These are phyloP conservation scores for Bipolaris cookei DNA, from an alignment of 2,329 filamentous ascomycete genomes.

Conservation along the genomic window DNA sequence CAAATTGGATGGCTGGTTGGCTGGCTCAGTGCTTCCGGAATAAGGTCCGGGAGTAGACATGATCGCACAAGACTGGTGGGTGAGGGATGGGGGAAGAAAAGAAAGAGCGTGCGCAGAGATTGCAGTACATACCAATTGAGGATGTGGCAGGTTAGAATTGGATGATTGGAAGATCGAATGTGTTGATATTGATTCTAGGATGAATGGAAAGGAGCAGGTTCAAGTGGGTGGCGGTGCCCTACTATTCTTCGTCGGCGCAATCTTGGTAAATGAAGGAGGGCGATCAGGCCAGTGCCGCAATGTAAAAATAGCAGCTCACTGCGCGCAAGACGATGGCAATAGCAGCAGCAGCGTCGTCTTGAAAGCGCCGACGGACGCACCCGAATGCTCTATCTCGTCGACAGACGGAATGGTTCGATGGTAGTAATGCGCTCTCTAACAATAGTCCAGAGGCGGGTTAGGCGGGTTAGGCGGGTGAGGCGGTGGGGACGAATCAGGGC, in stretches of 20 bases:
- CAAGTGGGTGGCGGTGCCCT: neutral
- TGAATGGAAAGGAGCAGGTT: conserved; percentile 1
- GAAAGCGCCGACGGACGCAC: conserved; percentile 9
- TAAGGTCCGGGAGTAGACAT: neutral
- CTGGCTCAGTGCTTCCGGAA: neutral
- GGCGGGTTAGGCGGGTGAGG: conserved; percentile 1
- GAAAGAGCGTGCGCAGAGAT: neutral
- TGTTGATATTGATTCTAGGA: neutral
- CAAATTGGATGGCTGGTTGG: neutral
- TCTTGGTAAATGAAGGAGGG: conserved; percentile 16
- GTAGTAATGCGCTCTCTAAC: conserved; percentile 21
- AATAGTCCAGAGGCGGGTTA: conserved; percentile 18
- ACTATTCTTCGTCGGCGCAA: conserved; percentile 4
- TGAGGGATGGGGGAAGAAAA: neutral
- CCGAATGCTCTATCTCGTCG: conserved; percentile 4
- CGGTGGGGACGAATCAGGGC: conserved; percentile 36
- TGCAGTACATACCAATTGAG: conserved; percentile 10
- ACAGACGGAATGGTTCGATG: conserved; percentile 32
- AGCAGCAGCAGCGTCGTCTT: neutral
- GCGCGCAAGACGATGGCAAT: neutral
- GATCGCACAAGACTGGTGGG: neutral
- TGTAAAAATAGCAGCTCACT: neutral
- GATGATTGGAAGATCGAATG: neutral
- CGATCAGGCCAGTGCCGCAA: conserved; percentile 10
- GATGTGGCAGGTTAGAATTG: neutral